These are phyloP conservation scores for Ogataea degrootiae DNA, from an alignment of 805 yeast genomes.

Conservation along the genomic window DNA sequence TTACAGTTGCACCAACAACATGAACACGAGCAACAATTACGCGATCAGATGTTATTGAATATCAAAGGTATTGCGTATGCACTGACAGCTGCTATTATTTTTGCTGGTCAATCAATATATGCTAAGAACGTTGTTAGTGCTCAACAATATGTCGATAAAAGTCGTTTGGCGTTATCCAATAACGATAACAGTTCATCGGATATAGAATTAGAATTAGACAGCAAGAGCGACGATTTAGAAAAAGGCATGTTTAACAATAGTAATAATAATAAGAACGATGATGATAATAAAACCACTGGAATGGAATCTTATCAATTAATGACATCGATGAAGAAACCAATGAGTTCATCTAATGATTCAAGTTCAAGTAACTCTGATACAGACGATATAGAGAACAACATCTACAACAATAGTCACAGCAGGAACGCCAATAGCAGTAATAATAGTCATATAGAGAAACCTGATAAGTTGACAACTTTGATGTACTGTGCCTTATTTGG, in stretches of 20 bases:
- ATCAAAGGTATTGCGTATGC: conserved; percentile 67
- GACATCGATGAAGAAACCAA: too few relatives aligned
- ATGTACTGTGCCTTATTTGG: conserved; percentile 77
- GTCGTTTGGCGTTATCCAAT: conserved; percentile 12
- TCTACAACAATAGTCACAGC: not conserved
- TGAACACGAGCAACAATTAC: not conserved
- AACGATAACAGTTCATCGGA: not conserved
- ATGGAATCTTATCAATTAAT: too few relatives aligned
- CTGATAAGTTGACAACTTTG: conserved; percentile 78
- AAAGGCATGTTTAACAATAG: not conserved
- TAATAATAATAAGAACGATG: too few relatives aligned
- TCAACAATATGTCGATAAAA: conserved; percentile 8
- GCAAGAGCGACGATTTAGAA: not conserved
- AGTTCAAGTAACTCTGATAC: too few relatives aligned
- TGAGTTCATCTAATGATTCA: too few relatives aligned
- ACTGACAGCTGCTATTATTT: conserved; percentile 60
- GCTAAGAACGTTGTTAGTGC: conserved; percentile 74
- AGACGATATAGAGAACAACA: not conserved
- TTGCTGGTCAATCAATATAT: conserved; percentile 83
- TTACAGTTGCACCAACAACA: not conserved
- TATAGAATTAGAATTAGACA: not conserved
- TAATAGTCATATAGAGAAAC: conserved; percentile 33
- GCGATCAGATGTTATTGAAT: conserved; percentile 23
- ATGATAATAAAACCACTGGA: too few relatives aligned
- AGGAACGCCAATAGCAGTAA: not conserved